Base-by-base conservation (phyloP, 176 grass and related monocot genomes). In the Carex kokanica region DNA sequence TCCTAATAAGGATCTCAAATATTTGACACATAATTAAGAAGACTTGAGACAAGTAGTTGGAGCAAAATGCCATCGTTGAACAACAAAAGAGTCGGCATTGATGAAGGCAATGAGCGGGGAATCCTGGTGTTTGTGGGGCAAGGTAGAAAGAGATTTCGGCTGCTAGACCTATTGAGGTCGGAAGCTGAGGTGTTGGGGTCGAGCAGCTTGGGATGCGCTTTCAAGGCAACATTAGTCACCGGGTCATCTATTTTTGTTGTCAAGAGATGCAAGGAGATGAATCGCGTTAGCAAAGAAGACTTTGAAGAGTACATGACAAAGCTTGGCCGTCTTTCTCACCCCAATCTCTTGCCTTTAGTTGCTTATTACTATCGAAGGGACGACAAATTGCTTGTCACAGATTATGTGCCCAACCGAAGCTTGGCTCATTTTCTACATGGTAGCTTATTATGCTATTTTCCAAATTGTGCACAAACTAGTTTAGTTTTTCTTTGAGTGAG, bases 211-310 rank as follows among this genome's bases (percentile, higher is more conserved):
- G 96, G 93, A 20, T 83, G 90, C 18, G 89, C 93, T 66, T 99
- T 93, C 88, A 86, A 89, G 78, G 89, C 91, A 38, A 90, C 84
- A 29, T 84, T 99, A 38, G 71, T 78, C 17, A 80, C 34, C 24
- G 92, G 91, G 1, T 31, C 84, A 31, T 84, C 89, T 17, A 82
- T 99, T 70, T 93, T 95, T 43, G 40, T 43, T 8, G 93, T 99
- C 18, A 99, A 99, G 88, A 84, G 88, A 83, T 99, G 93, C 82
- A 95, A 89, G 85, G 90, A 99, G 60, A 99, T 99, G 93, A 99
- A 95, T 88, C 81, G 85, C 5, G 86, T 93, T 3, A 86, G 91
- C 3, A 84, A 77, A 14, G 96, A 93, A 86, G 96, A 99, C 23
- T 95, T 95, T 54, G 93, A 93, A 78, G 93, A 99, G 88, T 91